A percentile compares a stretch with the other conserved stretches of the same genome.
Evolutionary conservation across 1,284 basidiomycete species (phyloP).

Genomic region (Boletellus sp.): DNA sequence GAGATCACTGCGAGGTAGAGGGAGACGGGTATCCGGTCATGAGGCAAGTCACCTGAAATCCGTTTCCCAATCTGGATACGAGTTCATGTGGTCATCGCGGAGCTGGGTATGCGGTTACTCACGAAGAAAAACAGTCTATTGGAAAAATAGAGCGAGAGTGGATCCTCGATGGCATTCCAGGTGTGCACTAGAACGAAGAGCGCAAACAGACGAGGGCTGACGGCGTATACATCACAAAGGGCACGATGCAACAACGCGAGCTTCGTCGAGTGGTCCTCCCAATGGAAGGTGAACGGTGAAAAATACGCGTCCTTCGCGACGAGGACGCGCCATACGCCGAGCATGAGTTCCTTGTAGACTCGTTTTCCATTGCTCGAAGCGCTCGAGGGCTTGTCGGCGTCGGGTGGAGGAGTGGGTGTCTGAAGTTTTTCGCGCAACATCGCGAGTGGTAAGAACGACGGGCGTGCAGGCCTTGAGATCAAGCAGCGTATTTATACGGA

Average conservation of each 20-base stretch:
- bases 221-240: background rate
- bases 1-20: constrained; percentile 13
- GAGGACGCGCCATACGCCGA: background rate
- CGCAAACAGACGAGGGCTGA: constrained; percentile 21
- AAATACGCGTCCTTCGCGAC: background rate
- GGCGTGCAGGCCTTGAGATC: no score
- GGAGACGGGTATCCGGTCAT: background rate
- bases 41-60: constrained; percentile 2
- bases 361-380: background rate
- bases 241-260: background rate
- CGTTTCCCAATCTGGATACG: constrained; percentile 21
- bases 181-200: constrained; percentile 12
- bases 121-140: constrained; percentile 22
- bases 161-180: constrained; percentile 20
- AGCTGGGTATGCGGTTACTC: constrained; percentile 1
- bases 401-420: background rate
- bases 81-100: background rate
- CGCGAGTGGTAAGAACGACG: background rate
- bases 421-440: background rate
- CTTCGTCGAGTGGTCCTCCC: background rate
- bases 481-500: no score
- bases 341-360: background rate
- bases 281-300: background rate
- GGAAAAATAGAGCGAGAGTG: constrained; percentile 23
- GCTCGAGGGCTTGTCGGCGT: background rate